These are phyloP conservation scores for Tylopilus intermedius DNA, from an alignment of 768 basidiomycete genomes.

Conservation along the genomic window DNA sequence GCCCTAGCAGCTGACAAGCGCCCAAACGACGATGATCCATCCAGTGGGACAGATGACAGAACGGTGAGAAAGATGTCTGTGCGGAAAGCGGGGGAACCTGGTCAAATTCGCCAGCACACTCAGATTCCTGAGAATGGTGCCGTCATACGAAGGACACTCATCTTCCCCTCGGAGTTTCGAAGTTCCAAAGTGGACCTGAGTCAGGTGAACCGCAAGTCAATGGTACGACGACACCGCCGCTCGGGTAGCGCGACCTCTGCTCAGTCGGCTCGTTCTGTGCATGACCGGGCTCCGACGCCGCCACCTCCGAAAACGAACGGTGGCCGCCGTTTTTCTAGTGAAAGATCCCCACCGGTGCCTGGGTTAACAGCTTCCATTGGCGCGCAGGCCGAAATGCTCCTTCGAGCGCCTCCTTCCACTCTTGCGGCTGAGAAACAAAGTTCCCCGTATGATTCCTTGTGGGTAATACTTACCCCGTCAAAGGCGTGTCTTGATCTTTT, in stretches of 20 bases:
- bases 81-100: slow-evolving; percentile 21
- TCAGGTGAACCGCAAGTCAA: slow-evolving; percentile 50
- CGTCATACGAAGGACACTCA: slow-evolving; percentile 73
- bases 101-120: slow-evolving; percentile 28
- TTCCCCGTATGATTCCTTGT: slow-evolving; percentile 77
- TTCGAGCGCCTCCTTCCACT: slow-evolving; percentile 38
- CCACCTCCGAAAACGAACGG: slow-evolving; percentile 62
- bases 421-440: slow-evolving; percentile 57
- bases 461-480: slow-evolving; percentile 32
- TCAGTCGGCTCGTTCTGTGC: slow-evolving; percentile 65
- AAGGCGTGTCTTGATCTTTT: slow-evolving; percentile 15
- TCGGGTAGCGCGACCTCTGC: slow-evolving; percentile 56
- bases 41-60: slow-evolving; percentile 24
- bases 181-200: slow-evolving; percentile 54
- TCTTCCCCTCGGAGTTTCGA: slow-evolving; percentile 66
- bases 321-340: slow-evolving; percentile 59
- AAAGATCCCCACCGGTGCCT: slow-evolving; percentile 66
- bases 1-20: slow-evolving; percentile 23
- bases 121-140: slow-evolving; percentile 38
- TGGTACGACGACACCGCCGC: slow-evolving; percentile 47
- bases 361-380: slow-evolving; percentile 51
- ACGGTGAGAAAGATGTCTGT: slow-evolving; percentile 27
- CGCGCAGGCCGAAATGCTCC: slow-evolving; percentile 34
- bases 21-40: slow-evolving; percentile 28
- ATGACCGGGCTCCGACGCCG: slow-evolving; percentile 82